These are phyloP conservation scores for Dothistroma pini DNA, from an alignment of 2,329 filamentous ascomycete genomes.

Conservation along the genomic window DNA sequence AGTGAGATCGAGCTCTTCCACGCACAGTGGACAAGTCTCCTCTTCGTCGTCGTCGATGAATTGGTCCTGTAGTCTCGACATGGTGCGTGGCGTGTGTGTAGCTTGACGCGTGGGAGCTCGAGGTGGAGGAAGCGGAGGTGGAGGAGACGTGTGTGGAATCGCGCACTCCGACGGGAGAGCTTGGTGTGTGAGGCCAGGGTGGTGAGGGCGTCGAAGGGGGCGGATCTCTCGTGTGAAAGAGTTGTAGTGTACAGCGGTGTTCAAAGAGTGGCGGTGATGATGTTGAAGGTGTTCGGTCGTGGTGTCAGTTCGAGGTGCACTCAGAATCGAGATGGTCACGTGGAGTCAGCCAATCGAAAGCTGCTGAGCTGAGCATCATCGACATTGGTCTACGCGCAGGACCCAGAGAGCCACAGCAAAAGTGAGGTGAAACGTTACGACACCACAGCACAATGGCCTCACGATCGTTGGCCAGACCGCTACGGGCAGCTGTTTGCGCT, in stretches of 20 bases:
- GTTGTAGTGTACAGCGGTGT: neutral
- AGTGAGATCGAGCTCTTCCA: constrained; percentile 97
- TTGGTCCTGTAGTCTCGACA: constrained; percentile 51
- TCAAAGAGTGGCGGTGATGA: neutral
- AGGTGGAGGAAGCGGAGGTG: constrained; percentile 6
- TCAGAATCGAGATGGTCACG: neutral
- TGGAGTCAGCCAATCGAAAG: neutral
- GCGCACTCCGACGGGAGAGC: constrained; percentile 1
- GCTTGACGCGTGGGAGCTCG: constrained; percentile 13
- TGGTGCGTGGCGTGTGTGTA: constrained; percentile 33
- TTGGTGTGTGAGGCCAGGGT: constrained; percentile 6
- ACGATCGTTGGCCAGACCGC: constrained; percentile 13
- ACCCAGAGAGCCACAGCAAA: neutral
- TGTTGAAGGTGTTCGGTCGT: neutral
- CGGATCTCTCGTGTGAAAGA: neutral
- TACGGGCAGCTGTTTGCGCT: constrained; percentile 14
- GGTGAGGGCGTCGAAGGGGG: neutral
- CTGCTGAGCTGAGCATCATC: neutral
- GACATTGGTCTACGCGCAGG: neutral
- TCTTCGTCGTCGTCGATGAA: constrained; percentile 54
- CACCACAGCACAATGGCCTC: constrained; percentile 13
- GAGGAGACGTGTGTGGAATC: neutral
- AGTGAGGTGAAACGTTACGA: neutral
- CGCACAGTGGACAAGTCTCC: constrained; percentile 81
- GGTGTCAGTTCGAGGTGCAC: neutral